Percentiles rank a stretch among this genome's conserved stretches.
Conservation (phyloP, 306 rosid species). For the Dicorynia guianensis region DNA sequence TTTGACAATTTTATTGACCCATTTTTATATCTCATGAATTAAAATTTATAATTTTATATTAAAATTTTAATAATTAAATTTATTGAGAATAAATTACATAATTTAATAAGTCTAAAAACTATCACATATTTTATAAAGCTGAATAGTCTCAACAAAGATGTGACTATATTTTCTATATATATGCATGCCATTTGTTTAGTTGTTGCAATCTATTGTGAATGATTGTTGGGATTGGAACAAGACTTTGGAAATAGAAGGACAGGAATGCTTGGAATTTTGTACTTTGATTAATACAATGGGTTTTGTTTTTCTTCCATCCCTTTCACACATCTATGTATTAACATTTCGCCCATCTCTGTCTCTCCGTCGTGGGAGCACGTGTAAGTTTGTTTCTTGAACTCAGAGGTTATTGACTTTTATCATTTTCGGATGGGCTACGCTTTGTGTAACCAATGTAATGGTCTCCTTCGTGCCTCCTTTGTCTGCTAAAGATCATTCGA, state of each 20-base stretch:
- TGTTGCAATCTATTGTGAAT: constrained; percentile 12
- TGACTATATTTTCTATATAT: not conserved
- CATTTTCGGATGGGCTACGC: not conserved
- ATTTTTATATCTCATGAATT: no score
- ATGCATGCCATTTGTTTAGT: not conserved
- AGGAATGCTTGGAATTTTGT: constrained; percentile 55
- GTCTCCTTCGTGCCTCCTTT: constrained; percentile 28
- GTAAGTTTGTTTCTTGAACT: constrained; percentile 37
- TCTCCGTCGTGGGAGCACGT: constrained; percentile 46
- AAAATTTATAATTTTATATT: no score
- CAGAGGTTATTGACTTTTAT: constrained; percentile 29
- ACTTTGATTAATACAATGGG: constrained; percentile 36
- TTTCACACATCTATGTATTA: constrained; percentile 41
- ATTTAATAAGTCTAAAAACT: no score
- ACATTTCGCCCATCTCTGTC: constrained; percentile 43
- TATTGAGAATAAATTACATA: no score
- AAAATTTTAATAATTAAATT: no score
- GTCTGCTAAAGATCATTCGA: not conserved
- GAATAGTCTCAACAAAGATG: not conserved
- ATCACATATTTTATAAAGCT: not conserved
- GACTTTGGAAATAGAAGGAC: constrained; percentile 55
- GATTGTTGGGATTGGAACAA: constrained; percentile 42
- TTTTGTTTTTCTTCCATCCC: constrained; percentile 55
- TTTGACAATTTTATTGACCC: no score
- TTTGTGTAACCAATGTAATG: not conserved